Evolutionary conservation across 139 green algal genomes (phyloP), one percentile per base, ranked within the genome.

Genomic region (Chlamydomonas asymmetrica): DNA sequence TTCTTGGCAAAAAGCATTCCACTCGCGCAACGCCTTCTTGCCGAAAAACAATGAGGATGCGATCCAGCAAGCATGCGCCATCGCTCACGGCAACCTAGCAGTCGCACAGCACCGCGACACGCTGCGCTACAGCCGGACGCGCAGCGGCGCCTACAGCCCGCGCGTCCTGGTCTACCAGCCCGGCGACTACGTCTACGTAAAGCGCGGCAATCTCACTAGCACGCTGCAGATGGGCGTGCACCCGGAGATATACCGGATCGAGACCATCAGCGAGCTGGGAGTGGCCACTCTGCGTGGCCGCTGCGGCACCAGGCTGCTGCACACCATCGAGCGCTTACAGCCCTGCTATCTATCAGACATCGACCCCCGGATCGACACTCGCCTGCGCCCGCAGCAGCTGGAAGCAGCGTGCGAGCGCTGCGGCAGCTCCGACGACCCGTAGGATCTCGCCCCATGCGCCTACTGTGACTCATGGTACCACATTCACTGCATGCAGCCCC

Each of bases 381-480:
- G 16, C 16, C 34, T 50, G 34, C n/a, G n/a, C 34, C 60, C 10
- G 35, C 40, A 20, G 40, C 22, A n/a, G 6, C 27, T 6, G n/a
- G 41, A 59, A 41, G 29, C 41, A 43, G 10, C 35, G 29, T 94
- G 89, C 66, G 35, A 77, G 59, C n/a, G 79, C 8, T 93, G 89
- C 75, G 67, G 75, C 50, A 71, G 66, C 1, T 48, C 63, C 8
- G 60, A 73, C 10, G 50, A 86, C 60, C 82, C 79, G 32, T 76
- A 85, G 23, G 23, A 56, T 27, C 83, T 92, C 74, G 61, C 93
- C 66, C 78, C 93, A 52, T 95, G 88, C 71, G 90, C 93, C 71
- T 74, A 73, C 34, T 95, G 90, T 79, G 79, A 93, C 65, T 43
- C 52, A 29, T 87, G 85, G 34, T 89, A 80, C 63, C 89, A 94